Conservation (phyloP, 495 filamentous ascomycete genomes). For the Xylaria telfairii region DNA sequence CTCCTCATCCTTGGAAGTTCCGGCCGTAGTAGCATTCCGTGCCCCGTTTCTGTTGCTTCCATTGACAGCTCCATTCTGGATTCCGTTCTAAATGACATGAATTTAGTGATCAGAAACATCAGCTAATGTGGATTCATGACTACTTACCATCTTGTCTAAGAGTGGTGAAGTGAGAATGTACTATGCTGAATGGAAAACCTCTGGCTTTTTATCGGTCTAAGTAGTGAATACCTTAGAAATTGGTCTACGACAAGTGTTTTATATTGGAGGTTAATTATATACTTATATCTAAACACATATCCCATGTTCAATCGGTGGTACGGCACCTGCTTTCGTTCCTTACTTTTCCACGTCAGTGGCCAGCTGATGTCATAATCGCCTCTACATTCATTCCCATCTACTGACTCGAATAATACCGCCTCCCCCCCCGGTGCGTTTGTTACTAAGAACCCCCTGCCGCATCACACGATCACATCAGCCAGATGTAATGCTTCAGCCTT, state of each 20-base stretch:
- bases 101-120: background rate
- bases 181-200: background rate
- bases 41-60: background rate
- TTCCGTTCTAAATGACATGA: slow-evolving; percentile 1
- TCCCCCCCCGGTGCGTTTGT: background rate
- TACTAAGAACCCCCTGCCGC: background rate
- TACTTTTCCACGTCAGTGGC: background rate
- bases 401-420: background rate
- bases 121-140: background rate
- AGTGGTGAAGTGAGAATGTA: background rate
- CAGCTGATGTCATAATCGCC: background rate
- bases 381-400: background rate
- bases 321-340: background rate
- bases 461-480: background rate
- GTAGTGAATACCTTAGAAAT: background rate
- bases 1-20: background rate
- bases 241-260: background rate
- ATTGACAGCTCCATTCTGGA: background rate
- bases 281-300: background rate
- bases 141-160: background rate
- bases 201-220: background rate
- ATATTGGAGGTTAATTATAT: background rate
- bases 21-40: background rate
- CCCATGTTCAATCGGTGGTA: background rate
- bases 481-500: background rate